A percentile compares a stretch with the other conserved stretches of the same genome.
Evolutionary conservation across 1,139 yeast genomes (phyloP).

Genomic region (Geotrichum fermentans): DNA sequence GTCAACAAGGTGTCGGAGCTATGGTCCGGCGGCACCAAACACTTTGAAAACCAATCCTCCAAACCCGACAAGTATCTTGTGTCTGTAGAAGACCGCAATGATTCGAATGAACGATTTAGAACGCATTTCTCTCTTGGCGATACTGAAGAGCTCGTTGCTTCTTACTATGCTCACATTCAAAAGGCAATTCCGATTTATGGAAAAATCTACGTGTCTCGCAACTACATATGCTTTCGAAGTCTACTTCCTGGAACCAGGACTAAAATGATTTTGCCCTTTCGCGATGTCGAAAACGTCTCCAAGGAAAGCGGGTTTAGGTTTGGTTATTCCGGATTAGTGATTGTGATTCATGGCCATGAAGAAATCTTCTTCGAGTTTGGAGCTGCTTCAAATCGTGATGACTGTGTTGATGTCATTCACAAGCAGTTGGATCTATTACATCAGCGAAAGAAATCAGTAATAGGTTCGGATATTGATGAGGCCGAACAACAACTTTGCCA

Average conservation of each 20-base stretch:
- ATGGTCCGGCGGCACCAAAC: constrained; percentile 63
- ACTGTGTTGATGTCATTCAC: constrained; percentile 55
- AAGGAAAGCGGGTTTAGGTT: constrained; percentile 62
- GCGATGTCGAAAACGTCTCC: constrained; percentile 63
- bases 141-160: constrained; percentile 52
- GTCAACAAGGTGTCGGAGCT: constrained; percentile 46
- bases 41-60: constrained; percentile 41
- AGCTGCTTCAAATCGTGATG: constrained; percentile 61
- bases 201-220: constrained; percentile 65
- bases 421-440: constrained; percentile 46
- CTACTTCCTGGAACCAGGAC: constrained; percentile 74
- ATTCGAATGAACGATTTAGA: constrained; percentile 53
- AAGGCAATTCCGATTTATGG: constrained; percentile 78
- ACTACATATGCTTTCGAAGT: constrained; percentile 70
- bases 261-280: constrained; percentile 76
- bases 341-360: constrained; percentile 68
- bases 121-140: constrained; percentile 60
- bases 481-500: constrained; percentile 8
- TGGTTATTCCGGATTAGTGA: constrained; percentile 63
- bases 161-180: constrained; percentile 67
- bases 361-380: constrained; percentile 75
- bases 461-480: constrained; percentile 1
- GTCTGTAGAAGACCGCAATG: constrained; percentile 42
- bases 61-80: constrained; percentile 43
- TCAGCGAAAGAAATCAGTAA: constrained; percentile 19